Conservation (phyloP, 2,329 filamentous ascomycete genomes). For the Blastomyces parvus region DNA sequence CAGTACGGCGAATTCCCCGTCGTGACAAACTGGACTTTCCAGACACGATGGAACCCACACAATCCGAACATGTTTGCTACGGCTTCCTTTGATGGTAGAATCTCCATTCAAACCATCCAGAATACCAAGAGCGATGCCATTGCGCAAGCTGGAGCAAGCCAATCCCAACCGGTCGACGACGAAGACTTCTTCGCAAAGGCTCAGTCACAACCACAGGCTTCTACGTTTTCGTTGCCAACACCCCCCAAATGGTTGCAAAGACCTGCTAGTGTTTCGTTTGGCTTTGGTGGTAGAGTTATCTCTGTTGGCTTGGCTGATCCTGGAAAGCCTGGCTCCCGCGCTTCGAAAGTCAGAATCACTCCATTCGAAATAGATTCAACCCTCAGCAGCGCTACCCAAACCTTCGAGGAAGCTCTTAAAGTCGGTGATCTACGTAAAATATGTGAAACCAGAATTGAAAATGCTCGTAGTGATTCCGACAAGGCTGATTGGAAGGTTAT, state of each 20-base stretch:
- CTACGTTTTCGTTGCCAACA: constrained; percentile 75
- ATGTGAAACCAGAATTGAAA: constrained; percentile 66
- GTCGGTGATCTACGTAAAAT: constrained; percentile 68
- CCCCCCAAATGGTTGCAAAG: constrained; percentile 86
- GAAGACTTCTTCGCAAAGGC: constrained; percentile 96
- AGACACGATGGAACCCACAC: constrained; percentile 84
- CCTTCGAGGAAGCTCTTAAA: constrained; percentile 74
- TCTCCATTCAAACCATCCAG: constrained; percentile 84
- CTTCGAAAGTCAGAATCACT: constrained; percentile 72
- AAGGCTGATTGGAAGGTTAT: constrained; percentile 95
- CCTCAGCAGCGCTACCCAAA: constrained; percentile 72
- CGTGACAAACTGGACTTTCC: constrained; percentile 98
- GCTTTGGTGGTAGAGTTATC: constrained; percentile 91
- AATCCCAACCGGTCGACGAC: constrained; percentile 64
- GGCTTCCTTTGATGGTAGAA: constrained; percentile 94
- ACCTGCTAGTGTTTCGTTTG: constrained; percentile 79
- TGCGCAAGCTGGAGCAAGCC: constrained; percentile 53
- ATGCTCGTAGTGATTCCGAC: constrained; percentile 75
- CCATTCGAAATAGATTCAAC: constrained; percentile 82
- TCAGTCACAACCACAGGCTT: constrained; percentile 80
- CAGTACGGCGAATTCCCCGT: constrained; percentile 87
- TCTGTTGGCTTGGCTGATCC: constrained; percentile 52
- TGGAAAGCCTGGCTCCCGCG: constrained; percentile 51
- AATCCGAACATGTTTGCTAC: constrained; percentile 90
- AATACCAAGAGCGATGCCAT: constrained; percentile 71